Conservation (phyloP, 2,329 filamentous ascomycete genomes). For the Drechslera avenae region DNA sequence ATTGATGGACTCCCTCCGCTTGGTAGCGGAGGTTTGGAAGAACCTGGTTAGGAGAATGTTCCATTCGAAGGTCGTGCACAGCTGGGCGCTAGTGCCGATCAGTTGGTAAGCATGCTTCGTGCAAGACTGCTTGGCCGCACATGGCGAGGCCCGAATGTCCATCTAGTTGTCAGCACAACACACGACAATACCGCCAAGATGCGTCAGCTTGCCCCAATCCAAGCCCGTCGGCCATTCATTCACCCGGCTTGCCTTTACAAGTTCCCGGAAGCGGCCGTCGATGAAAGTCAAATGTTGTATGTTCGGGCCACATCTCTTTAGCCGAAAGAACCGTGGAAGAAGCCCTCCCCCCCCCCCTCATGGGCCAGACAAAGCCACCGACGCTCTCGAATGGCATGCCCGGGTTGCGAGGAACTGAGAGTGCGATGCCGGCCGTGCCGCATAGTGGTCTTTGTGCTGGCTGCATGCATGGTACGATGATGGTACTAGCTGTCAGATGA, state of each 20-base stretch:
- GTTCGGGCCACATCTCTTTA: slow-evolving; percentile 9
- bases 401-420: slow-evolving; percentile 1
- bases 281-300: not conserved
- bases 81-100: not conserved
- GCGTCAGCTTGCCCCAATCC: not conserved
- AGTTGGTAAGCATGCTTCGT: not conserved
- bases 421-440: slow-evolving; percentile 6
- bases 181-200: not conserved
- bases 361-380: slow-evolving; percentile 12
- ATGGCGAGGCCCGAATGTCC: not conserved
- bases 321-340: slow-evolving; percentile 9
- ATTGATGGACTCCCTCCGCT: not conserved
- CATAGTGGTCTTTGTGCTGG: slow-evolving; percentile 2
- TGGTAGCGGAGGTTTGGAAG: slow-evolving; percentile 2
- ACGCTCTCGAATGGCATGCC: slow-evolving; percentile 4
- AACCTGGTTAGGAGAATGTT: not conserved
- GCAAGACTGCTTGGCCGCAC: too few relatives aligned
- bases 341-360: not conserved
- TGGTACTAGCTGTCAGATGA: slow-evolving; percentile 15
- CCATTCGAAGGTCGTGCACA: not conserved
- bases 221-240: slow-evolving; percentile 1
- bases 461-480: slow-evolving; percentile 4
- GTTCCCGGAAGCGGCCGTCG: not conserved
- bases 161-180: not conserved
- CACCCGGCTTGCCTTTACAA: slow-evolving; percentile 4